phyloP scores from a whole-genome alignment of 2,329 filamentous ascomycete species.

The Beauveria sp. region DNA sequence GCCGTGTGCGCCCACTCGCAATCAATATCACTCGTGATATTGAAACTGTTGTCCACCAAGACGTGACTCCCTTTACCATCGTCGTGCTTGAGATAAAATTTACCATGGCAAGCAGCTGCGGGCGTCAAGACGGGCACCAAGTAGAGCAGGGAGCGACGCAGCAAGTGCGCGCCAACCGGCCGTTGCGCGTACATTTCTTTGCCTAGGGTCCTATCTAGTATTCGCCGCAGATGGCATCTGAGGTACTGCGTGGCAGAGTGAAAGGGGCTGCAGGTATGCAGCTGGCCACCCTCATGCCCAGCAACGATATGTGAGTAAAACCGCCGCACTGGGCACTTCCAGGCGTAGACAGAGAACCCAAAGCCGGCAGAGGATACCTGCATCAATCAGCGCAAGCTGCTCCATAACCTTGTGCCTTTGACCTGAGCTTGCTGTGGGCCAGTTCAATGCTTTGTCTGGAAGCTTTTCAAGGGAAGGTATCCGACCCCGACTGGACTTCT shows the following conservation, averaged over 20 bases:
- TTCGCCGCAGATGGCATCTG: slow-evolving; percentile 24
- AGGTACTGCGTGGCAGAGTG: slow-evolving; percentile 27
- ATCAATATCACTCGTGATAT: slow-evolving; percentile 3
- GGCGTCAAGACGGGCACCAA: slow-evolving; percentile 21
- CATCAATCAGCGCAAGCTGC: slow-evolving; percentile 32
- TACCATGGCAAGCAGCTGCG: slow-evolving; percentile 16
- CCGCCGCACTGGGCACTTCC: slow-evolving; percentile 23
- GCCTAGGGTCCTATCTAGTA: slow-evolving; percentile 28
- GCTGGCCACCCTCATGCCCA: slow-evolving; percentile 23
- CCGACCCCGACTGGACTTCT: slow-evolving; percentile 28
- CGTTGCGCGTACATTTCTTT: slow-evolving; percentile 28
- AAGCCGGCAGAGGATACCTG: slow-evolving; percentile 27
- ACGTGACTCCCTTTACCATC: slow-evolving; percentile 19
- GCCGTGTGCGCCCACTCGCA: slow-evolving; percentile 6
- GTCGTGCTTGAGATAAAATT: slow-evolving; percentile 38
- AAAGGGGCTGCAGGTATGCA: slow-evolving; percentile 27
- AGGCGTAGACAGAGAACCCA: slow-evolving; percentile 27
- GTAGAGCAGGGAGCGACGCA: slow-evolving; percentile 35
- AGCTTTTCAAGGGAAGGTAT: slow-evolving; percentile 37
- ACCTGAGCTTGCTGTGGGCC: slow-evolving; percentile 20
- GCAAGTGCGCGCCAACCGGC: slow-evolving; percentile 30
- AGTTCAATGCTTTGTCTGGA: slow-evolving; percentile 19
- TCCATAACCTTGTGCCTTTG: slow-evolving; percentile 28
- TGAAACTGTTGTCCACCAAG: background rate
- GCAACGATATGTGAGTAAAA: slow-evolving; percentile 31